Conservation (phyloP, 768 basidiomycete genomes). For the Hemileccinum impolitum region DNA sequence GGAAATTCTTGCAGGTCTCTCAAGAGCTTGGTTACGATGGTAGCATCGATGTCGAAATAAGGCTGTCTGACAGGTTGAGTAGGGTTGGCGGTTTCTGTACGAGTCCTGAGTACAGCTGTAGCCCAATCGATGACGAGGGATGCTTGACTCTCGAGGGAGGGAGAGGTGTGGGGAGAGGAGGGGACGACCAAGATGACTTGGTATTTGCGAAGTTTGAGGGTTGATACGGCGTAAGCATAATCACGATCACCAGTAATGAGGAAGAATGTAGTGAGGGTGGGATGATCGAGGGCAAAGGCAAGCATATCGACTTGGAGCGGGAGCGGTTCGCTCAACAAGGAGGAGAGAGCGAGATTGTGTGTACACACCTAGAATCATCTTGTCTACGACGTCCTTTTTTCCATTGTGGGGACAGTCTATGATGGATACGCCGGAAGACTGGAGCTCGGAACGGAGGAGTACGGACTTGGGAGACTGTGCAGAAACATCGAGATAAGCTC, state of each 20-base stretch:
- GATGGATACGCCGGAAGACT: conserved; percentile 43
- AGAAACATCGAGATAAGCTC: conserved; percentile 50
- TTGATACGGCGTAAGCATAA: conserved; percentile 60
- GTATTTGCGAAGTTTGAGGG: conserved; percentile 52
- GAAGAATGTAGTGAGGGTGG: conserved; percentile 50
- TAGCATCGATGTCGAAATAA: conserved; percentile 22
- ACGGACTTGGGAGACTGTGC: conserved; percentile 35
- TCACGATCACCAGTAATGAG: conserved; percentile 68
- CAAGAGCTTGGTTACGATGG: conserved; percentile 17
- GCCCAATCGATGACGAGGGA: conserved; percentile 52
- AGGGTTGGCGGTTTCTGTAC: conserved; percentile 16
- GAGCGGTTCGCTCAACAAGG: conserved; percentile 1
- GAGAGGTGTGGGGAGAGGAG: conserved; percentile 33
- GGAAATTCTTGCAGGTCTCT: conserved; percentile 19
- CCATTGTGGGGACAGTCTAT: conserved; percentile 34
- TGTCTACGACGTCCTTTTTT: conserved; percentile 40
- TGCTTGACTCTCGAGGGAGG: conserved; percentile 52
- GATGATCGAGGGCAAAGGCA: conserved; percentile 60
- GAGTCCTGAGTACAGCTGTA: conserved; percentile 35
- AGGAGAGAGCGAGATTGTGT: not conserved
- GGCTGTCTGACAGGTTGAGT: conserved; percentile 24
- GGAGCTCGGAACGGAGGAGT: conserved; percentile 39
- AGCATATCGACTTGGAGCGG: conserved; percentile 58
- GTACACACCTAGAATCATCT: conserved; percentile 43
- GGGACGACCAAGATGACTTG: conserved; percentile 50